Base-by-base conservation (phyloP, 345 rosid genomes). In the Citrus hindsii region DNA sequence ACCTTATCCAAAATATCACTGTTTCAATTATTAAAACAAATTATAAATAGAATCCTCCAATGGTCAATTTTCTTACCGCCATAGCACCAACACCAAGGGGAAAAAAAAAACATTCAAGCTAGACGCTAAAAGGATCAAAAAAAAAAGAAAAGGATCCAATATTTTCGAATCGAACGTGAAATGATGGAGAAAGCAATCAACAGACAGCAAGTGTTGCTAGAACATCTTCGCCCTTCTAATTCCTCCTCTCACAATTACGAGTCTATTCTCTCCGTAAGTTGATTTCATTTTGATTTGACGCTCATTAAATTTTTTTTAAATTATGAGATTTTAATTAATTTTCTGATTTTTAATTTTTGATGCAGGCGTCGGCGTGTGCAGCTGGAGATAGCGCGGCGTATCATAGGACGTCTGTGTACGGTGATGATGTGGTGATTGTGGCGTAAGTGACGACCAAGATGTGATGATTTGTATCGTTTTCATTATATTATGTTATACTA, bases 371-470 rank as follows among this genome's bases (percentile, higher is more conserved):
- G 64, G 87, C 86, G 25, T 95, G 99, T 81, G 83, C 84, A 48
- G 94, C 98, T 55, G 99, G 98, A n/a, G 97, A 92, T 77, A 94
- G 97, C 78, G 91, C 99, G 53, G 95, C 95, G 0, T 92, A 95
- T 84, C 98, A 90, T 38, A 89, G 99, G 82, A 84, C 92, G 18
- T 84, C 93, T 69, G 85, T 77, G 4, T 93, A 83, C 79, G 99
- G 94, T 16, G 98, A 95, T 61, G 98, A 95, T 81, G 92, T 92
- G 69, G 99, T 93, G 73, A 88, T 92, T 64, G 99, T 92, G 21
- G 94, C 97, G 99, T 95, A 85, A 89, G 91, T 88, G 8, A 48
- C 51, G 1, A 46, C 16, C 18, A 46, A 3, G 16, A 51, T 70
- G 19, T 64, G 62, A 3, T 70, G 61, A 51, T 37, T 12, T 19